These are phyloP conservation scores for Lobosporangium transversale DNA, from an alignment of 192 early-diverging fungal species.

Conservation along the genomic window DNA sequence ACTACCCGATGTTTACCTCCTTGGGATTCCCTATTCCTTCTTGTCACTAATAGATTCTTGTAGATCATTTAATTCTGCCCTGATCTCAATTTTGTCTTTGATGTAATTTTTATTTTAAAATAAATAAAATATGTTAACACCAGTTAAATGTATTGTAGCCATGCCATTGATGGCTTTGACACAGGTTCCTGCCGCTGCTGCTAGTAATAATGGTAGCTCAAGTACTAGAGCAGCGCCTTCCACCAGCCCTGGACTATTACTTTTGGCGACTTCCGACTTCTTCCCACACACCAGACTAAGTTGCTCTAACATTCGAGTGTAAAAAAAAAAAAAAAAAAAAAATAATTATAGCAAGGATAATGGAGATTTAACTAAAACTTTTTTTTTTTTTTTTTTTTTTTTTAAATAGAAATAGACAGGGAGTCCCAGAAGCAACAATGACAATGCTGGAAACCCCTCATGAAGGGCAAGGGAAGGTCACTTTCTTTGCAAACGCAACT, in stretches of 20 bases:
- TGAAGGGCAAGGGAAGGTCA: constrained; percentile 53
- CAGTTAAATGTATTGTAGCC: too few species aligned
- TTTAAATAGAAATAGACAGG: constrained; percentile 60
- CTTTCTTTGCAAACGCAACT: constrained; percentile 62
- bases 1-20: too few species aligned
- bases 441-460: constrained; percentile 58
- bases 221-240: neutral
- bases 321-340: neutral
- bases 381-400: neutral
- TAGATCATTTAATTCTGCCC: too few species aligned
- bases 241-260: too few species aligned
- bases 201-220: neutral
- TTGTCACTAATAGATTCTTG: too few species aligned
- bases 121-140: too few species aligned
- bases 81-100: too few species aligned
- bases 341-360: neutral
- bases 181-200: neutral
- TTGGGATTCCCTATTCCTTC: too few species aligned
- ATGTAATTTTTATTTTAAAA: too few species aligned
- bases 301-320: constrained; percentile 53
- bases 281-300: constrained; percentile 47
- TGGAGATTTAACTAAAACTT: neutral
- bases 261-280: constrained; percentile 38
- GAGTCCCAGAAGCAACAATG: constrained; percentile 61
- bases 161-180: neutral